phyloP scores from a whole-genome alignment of 2,329 filamentous ascomycete genomes.

The Aspergillus costaricaensis region DNA sequence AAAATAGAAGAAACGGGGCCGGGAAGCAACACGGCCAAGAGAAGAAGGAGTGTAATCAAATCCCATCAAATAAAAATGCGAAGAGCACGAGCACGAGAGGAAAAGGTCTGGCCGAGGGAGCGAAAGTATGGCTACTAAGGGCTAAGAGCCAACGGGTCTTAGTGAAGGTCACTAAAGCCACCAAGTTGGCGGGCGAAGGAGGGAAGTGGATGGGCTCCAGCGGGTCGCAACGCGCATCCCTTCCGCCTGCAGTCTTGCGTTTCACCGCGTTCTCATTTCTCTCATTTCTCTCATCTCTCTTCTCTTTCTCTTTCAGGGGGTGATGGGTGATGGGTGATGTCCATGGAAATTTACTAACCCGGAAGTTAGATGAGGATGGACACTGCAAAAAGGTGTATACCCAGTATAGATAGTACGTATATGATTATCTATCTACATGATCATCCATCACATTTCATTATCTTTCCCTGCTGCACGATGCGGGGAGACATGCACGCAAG shows the following conservation, averaged over 20 bases:
- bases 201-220: not conserved
- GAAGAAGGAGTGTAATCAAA: not conserved
- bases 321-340: too few relatives aligned
- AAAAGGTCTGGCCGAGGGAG: constrained; percentile 5
- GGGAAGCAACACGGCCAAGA: not conserved
- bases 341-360: too few relatives aligned
- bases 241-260: constrained; percentile 13
- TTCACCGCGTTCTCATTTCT: constrained; percentile 14
- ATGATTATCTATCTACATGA: too few relatives aligned
- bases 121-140: not conserved
- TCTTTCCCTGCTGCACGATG: not conserved
- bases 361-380: not conserved
- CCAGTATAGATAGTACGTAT: not conserved
- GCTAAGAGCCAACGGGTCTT: not conserved
- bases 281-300: too few relatives aligned
- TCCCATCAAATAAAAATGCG: too few relatives aligned
- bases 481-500: not conserved
- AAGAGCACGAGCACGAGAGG: not conserved
- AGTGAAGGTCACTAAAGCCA: constrained; percentile 10
- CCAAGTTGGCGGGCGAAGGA: not conserved
- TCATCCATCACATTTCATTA: too few relatives aligned
- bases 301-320: too few relatives aligned
- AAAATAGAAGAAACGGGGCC: constrained; percentile 5
- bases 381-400: not conserved
- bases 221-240: constrained; percentile 21